Conservation (phyloP, 495 filamentous ascomycete genomes). For the Penicillium waksmanii region DNA sequence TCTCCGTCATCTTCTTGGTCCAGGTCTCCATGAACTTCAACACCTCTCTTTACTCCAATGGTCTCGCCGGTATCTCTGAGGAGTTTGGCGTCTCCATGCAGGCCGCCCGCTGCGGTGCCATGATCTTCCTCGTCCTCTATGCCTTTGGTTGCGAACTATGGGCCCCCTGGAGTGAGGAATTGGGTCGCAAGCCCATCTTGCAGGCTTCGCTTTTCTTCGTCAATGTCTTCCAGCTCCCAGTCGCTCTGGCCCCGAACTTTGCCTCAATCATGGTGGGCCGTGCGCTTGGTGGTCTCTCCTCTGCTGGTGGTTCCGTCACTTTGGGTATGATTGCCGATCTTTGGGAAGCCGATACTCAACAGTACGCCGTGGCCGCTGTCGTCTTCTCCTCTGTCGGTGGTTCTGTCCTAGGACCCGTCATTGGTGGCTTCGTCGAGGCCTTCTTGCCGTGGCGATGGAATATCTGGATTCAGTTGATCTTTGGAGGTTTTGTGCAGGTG, state of each 20-base stretch:
- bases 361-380: conserved; percentile 63
- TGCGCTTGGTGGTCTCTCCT: conserved; percentile 60
- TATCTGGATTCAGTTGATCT: conserved; percentile 65
- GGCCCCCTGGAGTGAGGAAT: conserved; percentile 69
- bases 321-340: conserved; percentile 66
- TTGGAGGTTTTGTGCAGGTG: conserved; percentile 58
- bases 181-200: conserved; percentile 60
- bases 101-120: conserved; percentile 57
- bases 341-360: conserved; percentile 62
- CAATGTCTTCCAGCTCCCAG: conserved; percentile 61
- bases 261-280: conserved; percentile 59
- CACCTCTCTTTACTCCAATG: conserved; percentile 60
- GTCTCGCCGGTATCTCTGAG: conserved; percentile 49
- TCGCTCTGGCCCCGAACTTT: conserved; percentile 58
- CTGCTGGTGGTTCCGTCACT: conserved; percentile 66
- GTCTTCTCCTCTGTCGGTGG: conserved; percentile 69
- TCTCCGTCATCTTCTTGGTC: conserved; percentile 61
- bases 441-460: conserved; percentile 57
- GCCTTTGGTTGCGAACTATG: conserved; percentile 69
- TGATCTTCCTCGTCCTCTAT: conserved; percentile 64
- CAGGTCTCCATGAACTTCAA: conserved; percentile 65
- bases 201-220: conserved; percentile 60
- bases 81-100: conserved; percentile 52
- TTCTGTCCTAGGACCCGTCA: conserved; percentile 62
- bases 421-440: conserved; percentile 61